Percentiles rank a stretch among this genome's conserved stretches.
These are phyloP conservation scores for Artomyces pyxidatus DNA, from an alignment of 768 basidiomycete genomes.

Conservation along the genomic window DNA sequence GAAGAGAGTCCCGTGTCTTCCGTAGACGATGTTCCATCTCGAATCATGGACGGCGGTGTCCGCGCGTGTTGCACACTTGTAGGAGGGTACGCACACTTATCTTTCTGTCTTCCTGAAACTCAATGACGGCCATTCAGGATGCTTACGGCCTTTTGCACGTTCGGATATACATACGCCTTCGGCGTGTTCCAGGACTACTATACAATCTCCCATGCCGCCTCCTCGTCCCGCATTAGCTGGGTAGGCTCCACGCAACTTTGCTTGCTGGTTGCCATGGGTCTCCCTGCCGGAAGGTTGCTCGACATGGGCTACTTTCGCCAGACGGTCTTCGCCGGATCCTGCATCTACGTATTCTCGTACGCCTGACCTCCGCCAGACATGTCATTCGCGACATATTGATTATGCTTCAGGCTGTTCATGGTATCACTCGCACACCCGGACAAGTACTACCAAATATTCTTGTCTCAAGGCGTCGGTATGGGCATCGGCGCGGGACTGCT, in stretches of 20 bases:
- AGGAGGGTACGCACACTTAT: constrained; percentile 2
- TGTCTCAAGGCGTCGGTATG: constrained; percentile 44
- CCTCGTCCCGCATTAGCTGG: constrained; percentile 28
- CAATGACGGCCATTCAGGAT: too few species aligned
- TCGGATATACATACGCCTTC: constrained; percentile 11
- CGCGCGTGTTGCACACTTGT: constrained; percentile 1
- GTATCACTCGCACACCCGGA: constrained; percentile 23
- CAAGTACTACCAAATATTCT: constrained; percentile 42
- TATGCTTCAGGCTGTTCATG: constrained; percentile 22
- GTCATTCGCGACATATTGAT: too few species aligned
- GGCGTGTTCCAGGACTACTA: constrained; percentile 16
- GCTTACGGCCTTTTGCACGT: constrained; percentile 3
- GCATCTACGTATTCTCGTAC: constrained; percentile 20
- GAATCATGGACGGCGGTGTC: not conserved
- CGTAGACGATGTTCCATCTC: too few species aligned
- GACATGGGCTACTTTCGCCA: constrained; percentile 42
- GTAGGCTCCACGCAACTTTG: constrained; percentile 43
- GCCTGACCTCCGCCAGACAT: too few species aligned
- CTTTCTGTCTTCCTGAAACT: too few species aligned
- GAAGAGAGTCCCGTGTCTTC: too few species aligned
- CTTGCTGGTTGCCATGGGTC: constrained; percentile 33
- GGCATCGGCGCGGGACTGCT: constrained; percentile 38
- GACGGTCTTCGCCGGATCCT: constrained; percentile 18
- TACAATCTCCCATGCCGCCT: not conserved
- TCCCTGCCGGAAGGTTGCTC: constrained; percentile 34